phyloP scores from a whole-genome alignment of 176 grass and related monocot species.

The Thalia dealbata region DNA sequence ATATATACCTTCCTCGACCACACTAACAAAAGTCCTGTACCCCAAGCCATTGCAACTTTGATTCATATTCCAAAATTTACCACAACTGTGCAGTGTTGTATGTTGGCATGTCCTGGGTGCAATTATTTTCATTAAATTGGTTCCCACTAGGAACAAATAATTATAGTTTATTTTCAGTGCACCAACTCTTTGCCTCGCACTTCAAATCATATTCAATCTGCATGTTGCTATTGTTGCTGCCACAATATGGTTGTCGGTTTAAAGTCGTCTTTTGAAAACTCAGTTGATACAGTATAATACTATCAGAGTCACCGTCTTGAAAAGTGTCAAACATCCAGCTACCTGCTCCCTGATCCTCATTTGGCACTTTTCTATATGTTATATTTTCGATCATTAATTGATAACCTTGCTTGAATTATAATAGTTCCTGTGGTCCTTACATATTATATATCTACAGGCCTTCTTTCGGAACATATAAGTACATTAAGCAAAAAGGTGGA shows the following conservation, averaged over 20 bases:
- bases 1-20: no score
- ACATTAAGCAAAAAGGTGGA: conserved; percentile 46
- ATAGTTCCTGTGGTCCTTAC: background rate
- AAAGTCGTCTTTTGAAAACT: background rate
- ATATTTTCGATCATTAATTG: background rate
- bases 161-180: no score
- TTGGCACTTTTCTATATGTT: background rate
- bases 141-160: no score
- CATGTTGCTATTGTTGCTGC: background rate
- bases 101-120: no score
- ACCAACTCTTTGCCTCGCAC: no score
- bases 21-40: no score
- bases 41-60: no score
- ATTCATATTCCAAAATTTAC: no score
- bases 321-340: background rate
- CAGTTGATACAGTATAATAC: background rate
- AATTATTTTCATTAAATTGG: no score
- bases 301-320: background rate
- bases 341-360: background rate
- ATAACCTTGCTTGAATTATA: background rate
- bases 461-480: conserved; percentile 69
- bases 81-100: no score
- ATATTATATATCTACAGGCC: conserved; percentile 26
- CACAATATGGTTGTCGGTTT: background rate
- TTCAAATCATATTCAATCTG: no score